Evolutionary conservation across 1,284 basidiomycete species (phyloP).

Genomic region (Irpex sp.): DNA sequence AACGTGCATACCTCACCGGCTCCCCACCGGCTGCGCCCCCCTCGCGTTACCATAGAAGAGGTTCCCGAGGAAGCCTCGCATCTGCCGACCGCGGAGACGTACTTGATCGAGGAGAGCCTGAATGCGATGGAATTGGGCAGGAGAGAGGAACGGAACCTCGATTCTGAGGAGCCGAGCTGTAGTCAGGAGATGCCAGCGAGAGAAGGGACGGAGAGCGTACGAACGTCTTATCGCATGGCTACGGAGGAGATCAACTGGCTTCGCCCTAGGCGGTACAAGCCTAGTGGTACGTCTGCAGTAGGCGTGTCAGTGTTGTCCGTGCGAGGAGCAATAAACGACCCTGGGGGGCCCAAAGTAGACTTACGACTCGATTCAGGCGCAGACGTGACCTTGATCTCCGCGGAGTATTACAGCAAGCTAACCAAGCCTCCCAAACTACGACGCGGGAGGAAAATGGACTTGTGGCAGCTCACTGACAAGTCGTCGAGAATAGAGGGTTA

Average conservation of each 20-base stretch:
- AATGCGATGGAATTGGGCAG: no score
- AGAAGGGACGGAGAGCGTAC: no score
- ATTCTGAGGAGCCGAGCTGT: no score
- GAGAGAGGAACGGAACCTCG: no score
- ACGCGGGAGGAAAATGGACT: background rate
- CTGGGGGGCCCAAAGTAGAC: background rate
- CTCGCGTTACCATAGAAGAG: background rate
- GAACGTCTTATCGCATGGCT: no score
- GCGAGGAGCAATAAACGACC: background rate
- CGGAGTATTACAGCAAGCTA: background rate
- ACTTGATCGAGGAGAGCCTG: no score
- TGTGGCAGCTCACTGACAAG: background rate
- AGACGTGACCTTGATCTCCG: background rate
- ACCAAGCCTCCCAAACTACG: background rate
- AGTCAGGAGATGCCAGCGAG: no score
- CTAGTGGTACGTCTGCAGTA: background rate
- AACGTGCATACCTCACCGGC: background rate
- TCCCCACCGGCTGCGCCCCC: background rate
- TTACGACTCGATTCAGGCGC: background rate
- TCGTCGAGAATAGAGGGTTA: background rate
- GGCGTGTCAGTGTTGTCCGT: background rate
- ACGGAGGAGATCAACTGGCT: background rate
- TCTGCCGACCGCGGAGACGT: no score
- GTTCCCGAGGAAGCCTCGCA: background rate
- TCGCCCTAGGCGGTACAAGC: background rate